phyloP scores from a whole-genome alignment of 257 asterid genomes.

The Anisodus acutangulus region DNA sequence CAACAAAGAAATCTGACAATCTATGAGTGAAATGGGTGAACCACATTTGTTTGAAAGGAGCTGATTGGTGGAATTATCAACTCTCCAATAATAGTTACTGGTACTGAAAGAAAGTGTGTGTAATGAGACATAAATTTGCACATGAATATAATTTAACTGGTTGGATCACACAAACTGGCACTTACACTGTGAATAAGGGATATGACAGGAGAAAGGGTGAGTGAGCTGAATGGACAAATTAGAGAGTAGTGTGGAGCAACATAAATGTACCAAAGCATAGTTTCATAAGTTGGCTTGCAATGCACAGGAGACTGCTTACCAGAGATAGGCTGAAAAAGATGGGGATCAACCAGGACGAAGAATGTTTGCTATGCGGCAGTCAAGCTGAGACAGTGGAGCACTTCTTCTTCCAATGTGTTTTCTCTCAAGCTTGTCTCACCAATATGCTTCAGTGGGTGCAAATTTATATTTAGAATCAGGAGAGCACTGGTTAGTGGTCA shows the following conservation, averaged over 20 bases:
- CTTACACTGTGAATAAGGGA: not conserved
- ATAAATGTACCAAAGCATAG: not conserved
- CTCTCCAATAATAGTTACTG: not conserved
- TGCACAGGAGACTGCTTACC: not conserved
- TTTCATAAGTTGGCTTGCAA: not conserved
- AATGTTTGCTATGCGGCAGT: no score
- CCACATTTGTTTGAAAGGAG: not conserved
- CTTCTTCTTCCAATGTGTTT: not conserved
- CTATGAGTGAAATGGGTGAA: not conserved
- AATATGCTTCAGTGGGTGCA: no score
- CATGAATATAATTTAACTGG: no score
- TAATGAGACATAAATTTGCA: no score
- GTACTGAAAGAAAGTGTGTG: not conserved
- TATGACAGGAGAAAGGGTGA: not conserved
- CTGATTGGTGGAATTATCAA: not conserved
- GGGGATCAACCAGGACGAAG: no score
- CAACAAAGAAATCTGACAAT: no score
- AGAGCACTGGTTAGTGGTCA: no score
- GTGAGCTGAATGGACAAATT: rapidly evolving
- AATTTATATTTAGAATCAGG: no score
- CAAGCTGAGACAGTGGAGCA: no score
- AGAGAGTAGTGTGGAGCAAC: not conserved
- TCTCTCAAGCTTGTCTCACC: no score
- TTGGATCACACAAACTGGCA: not conserved
- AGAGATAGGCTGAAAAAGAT: not conserved